A percentile compares a stretch with the other conserved stretches of the same genome.
Evolutionary conservation across 345 rosid genomes (phyloP).

Genomic region (Passiflora organensis): DNA sequence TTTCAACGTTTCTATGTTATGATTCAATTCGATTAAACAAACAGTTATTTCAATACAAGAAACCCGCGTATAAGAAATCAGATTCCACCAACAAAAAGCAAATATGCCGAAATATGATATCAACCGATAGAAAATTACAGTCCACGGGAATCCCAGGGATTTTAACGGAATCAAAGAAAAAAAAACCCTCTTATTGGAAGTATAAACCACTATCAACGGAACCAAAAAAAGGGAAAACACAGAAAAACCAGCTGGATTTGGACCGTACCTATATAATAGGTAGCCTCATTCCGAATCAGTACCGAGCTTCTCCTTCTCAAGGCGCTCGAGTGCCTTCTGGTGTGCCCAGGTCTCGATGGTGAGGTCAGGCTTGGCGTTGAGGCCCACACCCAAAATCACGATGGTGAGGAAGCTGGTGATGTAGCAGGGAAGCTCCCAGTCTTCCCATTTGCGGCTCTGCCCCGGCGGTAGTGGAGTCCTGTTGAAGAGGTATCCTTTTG

Average conservation of each 20-base stretch:
- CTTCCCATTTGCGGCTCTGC: constrained; percentile 91
- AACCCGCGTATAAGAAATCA: too few relatives aligned
- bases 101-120: too few relatives aligned
- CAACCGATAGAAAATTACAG: background rate
- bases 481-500: constrained; percentile 87
- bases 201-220: constrained; percentile 1
- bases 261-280: background rate
- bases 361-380: constrained; percentile 97
- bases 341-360: constrained; percentile 99
- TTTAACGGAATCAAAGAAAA: background rate
- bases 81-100: too few relatives aligned
- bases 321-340: constrained; percentile 87
- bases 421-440: constrained; percentile 99
- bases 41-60: too few relatives aligned
- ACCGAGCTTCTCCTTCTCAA: constrained; percentile 55
- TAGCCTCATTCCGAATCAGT: constrained; percentile 16
- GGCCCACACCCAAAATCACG: constrained; percentile 95
- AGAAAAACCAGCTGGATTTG: background rate
- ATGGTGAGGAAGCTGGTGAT: constrained; percentile 90
- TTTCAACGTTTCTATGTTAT: too few relatives aligned
- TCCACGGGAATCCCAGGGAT: background rate
- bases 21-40: too few relatives aligned
- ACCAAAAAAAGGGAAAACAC: background rate
- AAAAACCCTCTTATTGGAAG: constrained; percentile 4
- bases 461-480: constrained; percentile 72